These are phyloP conservation scores for Dryas drummondii DNA, from an alignment of 306 rosid genomes.

Conservation along the genomic window DNA sequence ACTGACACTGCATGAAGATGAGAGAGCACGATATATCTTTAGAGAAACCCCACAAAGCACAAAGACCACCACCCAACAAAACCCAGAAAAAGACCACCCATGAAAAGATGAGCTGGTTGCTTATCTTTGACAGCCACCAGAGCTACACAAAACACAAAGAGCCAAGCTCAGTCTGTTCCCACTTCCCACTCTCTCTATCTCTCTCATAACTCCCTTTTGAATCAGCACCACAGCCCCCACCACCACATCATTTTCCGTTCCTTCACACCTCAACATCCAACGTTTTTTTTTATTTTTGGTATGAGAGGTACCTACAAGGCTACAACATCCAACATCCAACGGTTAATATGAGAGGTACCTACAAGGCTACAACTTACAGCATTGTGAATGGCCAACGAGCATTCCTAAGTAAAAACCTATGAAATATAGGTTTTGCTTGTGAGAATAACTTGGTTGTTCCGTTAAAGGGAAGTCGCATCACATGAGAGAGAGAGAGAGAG, in stretches of 20 bases:
- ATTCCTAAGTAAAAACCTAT: too few relatives aligned
- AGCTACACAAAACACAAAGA: slow-evolving; percentile 57
- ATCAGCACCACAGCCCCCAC: slow-evolving; percentile 65
- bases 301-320: background rate
- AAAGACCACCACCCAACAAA: slow-evolving; percentile 39
- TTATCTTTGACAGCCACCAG: slow-evolving; percentile 77
- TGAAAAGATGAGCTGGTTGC: slow-evolving; percentile 66
- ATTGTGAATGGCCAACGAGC: too few relatives aligned
- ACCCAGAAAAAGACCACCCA: slow-evolving; percentile 38
- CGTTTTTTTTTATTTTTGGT: background rate
- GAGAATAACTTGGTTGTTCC: too few relatives aligned
- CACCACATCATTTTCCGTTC: slow-evolving; percentile 37
- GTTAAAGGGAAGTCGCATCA: too few relatives aligned
- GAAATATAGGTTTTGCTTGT: too few relatives aligned
- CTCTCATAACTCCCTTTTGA: slow-evolving; percentile 44
- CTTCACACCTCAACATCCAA: slow-evolving; percentile 16
- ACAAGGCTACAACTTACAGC: too few relatives aligned
- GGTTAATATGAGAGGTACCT: too few relatives aligned
- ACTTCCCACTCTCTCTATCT: slow-evolving; percentile 29
- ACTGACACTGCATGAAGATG: background rate
- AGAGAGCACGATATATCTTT: slow-evolving; percentile 36
- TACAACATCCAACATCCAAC: too few relatives aligned
- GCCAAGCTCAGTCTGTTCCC: slow-evolving; percentile 75
- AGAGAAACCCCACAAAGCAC: slow-evolving; percentile 43
- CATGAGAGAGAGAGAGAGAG: too few relatives aligned